phyloP scores from a whole-genome alignment of 1,284 basidiomycete species.

The Ganoderma meredithae region DNA sequence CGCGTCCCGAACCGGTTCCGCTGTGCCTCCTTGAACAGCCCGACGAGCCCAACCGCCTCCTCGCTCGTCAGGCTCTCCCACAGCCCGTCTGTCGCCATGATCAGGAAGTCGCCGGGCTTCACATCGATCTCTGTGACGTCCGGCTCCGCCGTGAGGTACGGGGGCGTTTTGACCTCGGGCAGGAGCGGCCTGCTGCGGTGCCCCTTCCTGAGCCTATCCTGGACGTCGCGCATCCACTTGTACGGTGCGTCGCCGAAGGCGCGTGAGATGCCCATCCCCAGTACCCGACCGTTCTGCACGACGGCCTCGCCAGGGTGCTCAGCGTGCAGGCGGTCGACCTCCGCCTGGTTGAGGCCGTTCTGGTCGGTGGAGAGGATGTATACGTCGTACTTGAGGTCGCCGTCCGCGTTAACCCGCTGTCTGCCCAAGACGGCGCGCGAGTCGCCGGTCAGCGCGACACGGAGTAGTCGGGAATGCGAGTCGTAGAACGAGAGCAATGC shows the following conservation, averaged over 20 bases:
- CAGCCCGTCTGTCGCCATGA: constrained; percentile 64
- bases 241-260: constrained; percentile 60
- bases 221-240: constrained; percentile 52
- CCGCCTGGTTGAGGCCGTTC: constrained; percentile 50
- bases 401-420: constrained; percentile 41
- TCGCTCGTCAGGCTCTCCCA: constrained; percentile 66
- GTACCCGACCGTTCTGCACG: constrained; percentile 49
- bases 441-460: constrained; percentile 63
- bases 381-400: constrained; percentile 52
- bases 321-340: constrained; percentile 47
- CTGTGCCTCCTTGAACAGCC: constrained; percentile 50
- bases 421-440: constrained; percentile 68
- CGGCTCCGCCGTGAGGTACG: constrained; percentile 67
- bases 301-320: constrained; percentile 49
- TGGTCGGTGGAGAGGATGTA: constrained; percentile 64
- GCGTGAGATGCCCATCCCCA: constrained; percentile 53
- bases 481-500: constrained; percentile 58
- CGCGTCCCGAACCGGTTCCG: constrained; percentile 14
- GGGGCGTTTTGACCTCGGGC: constrained; percentile 48
- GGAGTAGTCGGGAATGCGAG: constrained; percentile 47
- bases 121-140: constrained; percentile 51
- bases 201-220: constrained; percentile 42
- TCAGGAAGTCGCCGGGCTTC: constrained; percentile 58
- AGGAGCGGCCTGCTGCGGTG: constrained; percentile 43
- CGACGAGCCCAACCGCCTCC: constrained; percentile 66